Evolutionary conservation across 225 moss, liverwort and hornwort genomes (phyloP), one percentile per base, ranked within the genome.

Genomic region (Physcomitrellopsis africana): DNA sequence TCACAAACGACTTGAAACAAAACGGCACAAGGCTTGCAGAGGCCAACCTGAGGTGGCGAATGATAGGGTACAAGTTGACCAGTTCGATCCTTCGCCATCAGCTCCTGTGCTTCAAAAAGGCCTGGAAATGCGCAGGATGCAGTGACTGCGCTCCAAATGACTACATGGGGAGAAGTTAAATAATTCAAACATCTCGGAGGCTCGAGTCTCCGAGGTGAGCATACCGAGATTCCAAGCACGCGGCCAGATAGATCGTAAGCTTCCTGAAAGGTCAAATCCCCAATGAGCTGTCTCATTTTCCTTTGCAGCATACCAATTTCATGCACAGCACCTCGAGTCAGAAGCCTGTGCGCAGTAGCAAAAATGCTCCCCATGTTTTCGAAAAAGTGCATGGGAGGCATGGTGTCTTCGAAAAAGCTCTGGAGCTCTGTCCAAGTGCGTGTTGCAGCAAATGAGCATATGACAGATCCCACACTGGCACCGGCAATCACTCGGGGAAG

Each of bases 131-230:
- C 99, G 73, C 99, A 99, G 22, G 99, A 99, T 27, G 99, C 99
- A 77, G 99, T 99, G 48, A 99, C 93, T 7, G 99, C 99, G 73
- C 99, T 99, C 99, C 99, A 99, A 60, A 99, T 99, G 22, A 99
- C 93, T 14, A 99, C 99, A 78, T 99, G 99, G 26, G 99, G 99
- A n/a, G 99, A 95, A 42, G 95, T 99, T 29, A 99, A 82, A 75
- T 99, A 99, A 67, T 95, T 99, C 80, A 99, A 78, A 72, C 93
- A 93, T 64, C 99, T 69, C 29, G 99, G 93, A 37, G 99, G 99
- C 80, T 99, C 99, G 60, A 89, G 93, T 75, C 87, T 84, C 24
- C 99, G 87, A 52, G 95, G 95, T 49, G 99, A 99, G 72, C 93
- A 93, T 12, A 99, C 95, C 29, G 99, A 95, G 45, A 99, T 93